phyloP scores from a whole-genome alignment of 495 filamentous ascomycete species.

The Mycothermus thermophilus region DNA sequence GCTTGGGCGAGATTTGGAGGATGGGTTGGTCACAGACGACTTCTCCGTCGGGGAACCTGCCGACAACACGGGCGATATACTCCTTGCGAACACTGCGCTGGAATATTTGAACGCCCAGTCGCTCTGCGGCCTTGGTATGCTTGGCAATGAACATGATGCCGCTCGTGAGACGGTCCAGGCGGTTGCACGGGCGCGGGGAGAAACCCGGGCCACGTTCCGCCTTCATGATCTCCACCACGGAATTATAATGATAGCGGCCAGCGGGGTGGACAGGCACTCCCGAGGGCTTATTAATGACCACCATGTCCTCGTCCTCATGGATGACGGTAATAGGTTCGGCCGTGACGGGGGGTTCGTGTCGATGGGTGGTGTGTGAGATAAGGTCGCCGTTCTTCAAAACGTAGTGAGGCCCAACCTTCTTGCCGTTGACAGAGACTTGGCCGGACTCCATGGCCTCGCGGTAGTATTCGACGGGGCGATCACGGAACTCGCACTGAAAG shows the following conservation, averaged over 20 bases:
- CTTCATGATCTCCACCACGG: conserved; percentile 83
- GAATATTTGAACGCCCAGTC: conserved; percentile 55
- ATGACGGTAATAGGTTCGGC: conserved; percentile 65
- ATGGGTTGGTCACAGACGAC: conserved; percentile 87
- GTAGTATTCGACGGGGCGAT: conserved; percentile 80
- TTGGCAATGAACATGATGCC: conserved; percentile 98
- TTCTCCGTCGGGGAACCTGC: conserved; percentile 73
- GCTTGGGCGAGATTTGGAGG: conserved; percentile 83
- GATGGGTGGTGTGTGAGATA: conserved; percentile 85
- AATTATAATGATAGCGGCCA: conserved; percentile 90
- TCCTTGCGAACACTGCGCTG: conserved; percentile 76
- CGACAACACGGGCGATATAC: conserved; percentile 82
- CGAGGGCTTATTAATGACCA: conserved; percentile 93
- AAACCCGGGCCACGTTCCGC: conserved; percentile 55
- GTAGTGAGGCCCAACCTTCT: conserved; percentile 38
- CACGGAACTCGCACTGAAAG: conserved; percentile 73
- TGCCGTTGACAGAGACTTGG: conserved; percentile 58
- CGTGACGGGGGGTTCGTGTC: conserved; percentile 87
- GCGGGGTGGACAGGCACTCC: conserved; percentile 91
- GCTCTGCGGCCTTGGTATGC: conserved; percentile 60
- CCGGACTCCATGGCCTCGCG: conserved; percentile 67
- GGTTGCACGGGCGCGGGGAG: conserved; percentile 72
- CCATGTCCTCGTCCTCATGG: conserved; percentile 78
- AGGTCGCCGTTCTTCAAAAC: conserved; percentile 47
- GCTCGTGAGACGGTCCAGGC: conserved; percentile 85